Base-by-base conservation (phyloP, 495 filamentous ascomycete genomes). In the Penicillium mononematosum region DNA sequence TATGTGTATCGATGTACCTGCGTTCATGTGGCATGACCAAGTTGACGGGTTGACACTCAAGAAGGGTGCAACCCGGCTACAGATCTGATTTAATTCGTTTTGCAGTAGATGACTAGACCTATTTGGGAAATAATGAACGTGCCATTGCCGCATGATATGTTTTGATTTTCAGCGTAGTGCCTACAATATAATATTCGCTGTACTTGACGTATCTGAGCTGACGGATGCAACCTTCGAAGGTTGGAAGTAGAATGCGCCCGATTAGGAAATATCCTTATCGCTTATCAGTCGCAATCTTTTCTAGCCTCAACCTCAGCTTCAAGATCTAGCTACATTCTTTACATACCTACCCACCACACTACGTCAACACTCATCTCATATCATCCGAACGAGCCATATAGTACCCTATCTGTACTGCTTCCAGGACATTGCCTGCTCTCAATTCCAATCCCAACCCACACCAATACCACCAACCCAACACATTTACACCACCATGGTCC, bases 401-500 rank as follows among this genome's bases (percentile, higher is more conserved):
- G 1, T 27, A n/a, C 14, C 11, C 2, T n/a, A 12, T 45, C 22
- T 5, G 6, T 25, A 45, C 22, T n/a, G 16, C 22, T n/a, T 27
- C 14, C 3, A 14, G 27, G 5, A 4, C 14, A 2, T 1, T 12
- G 44, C 44, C 2, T 46, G 29, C 19, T 34, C 31, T 16, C 31
- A 27, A 43, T 34, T 19, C 17, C 43, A 55, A 42, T 20, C 12
- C 8, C 36, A 5, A 41, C 12, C 12, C 24, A 52, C 36, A 12
- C 24, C 50, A 44, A 20, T 39, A 20, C 11, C 49, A 50, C 14
- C 34, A 50, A 24, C 47, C 19, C 16, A 38, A 38, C 12, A 51
- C 36, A 10, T 17, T 12, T 2, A 50, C 7, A 20, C 32, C 59
- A 61, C 17, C 58, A 98, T 98, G 94, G 94, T 98, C 58, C 91